These are phyloP conservation scores for Exophiala oligosperma DNA, from an alignment of 2,329 filamentous ascomycete species.

Conservation along the genomic window DNA sequence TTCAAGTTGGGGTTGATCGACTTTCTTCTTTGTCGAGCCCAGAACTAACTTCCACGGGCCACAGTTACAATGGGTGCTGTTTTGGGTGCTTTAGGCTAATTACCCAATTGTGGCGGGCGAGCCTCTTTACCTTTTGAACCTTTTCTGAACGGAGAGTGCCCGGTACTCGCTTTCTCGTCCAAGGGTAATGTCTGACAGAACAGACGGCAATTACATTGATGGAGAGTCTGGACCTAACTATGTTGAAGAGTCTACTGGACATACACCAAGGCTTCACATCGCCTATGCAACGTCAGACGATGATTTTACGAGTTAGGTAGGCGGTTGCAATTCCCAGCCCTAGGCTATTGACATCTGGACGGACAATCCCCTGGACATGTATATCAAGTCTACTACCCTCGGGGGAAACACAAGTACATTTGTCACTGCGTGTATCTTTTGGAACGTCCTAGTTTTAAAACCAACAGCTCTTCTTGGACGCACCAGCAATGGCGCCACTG, in stretches of 20 bases:
- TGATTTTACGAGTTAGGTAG: no score
- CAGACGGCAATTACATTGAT: background rate
- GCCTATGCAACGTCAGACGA: no score
- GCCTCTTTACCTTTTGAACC: background rate
- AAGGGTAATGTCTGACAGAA: background rate
- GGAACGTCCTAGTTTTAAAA: background rate
- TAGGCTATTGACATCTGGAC: no score
- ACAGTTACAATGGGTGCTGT: background rate
- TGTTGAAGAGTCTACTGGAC: background rate
- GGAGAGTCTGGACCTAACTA: background rate
- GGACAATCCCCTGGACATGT: no score
- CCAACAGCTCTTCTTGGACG: background rate
- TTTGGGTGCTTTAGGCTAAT: background rate
- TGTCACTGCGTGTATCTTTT: background rate
- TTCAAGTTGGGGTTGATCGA: no score
- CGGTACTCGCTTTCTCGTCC: background rate
- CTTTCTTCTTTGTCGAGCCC: no score
- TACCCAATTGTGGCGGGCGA: background rate
- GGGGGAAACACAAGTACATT: background rate
- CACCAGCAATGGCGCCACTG: slow-evolving; percentile 2
- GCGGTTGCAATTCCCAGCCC: no score
- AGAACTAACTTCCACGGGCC: no score
- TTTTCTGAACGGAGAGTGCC: background rate
- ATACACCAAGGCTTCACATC: no score
- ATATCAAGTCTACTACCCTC: no score